Conservation (phyloP, 331 rosid species). For the Phaseolus coccineus region DNA sequence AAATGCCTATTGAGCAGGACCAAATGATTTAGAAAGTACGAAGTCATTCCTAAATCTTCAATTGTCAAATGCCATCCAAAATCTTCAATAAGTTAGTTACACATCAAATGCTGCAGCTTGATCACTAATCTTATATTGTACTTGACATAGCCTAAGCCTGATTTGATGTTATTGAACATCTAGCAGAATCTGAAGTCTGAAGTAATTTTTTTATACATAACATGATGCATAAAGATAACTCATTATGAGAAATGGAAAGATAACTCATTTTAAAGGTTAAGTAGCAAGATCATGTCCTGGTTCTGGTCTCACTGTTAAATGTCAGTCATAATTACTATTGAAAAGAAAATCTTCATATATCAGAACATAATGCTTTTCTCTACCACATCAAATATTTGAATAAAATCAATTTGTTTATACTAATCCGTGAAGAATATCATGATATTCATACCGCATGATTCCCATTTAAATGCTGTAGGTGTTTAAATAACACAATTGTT, state of each 20-base stretch:
- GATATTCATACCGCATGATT: constrained; percentile 18
- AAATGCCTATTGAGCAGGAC: not conserved
- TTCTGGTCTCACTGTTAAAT: not conserved
- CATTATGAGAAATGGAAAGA: not conserved
- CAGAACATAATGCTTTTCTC: not conserved
- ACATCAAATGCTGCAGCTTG: not conserved
- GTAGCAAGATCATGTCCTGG: not conserved
- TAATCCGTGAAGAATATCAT: constrained; percentile 3
- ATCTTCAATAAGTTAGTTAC: not conserved
- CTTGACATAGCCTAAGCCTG: not conserved
- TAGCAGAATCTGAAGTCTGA: not conserved
- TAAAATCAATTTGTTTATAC: constrained; percentile 2
- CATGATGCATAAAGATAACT: not conserved
- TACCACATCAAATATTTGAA: not conserved
- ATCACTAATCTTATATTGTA: not conserved
- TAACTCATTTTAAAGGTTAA: not conserved
- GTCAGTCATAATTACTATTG: constrained; percentile 1
- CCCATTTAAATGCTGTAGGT: constrained; percentile 6
- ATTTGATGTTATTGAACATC: not conserved
- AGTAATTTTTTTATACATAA: not conserved
- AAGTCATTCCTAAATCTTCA: not conserved
- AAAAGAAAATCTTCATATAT: not conserved
- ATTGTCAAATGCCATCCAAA: not conserved
- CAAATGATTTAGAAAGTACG: not conserved
- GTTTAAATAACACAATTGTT: constrained; percentile 20